Percentiles rank a stretch among this genome's conserved stretches.
phyloP scores from a whole-genome alignment of 371 early-diverging fungal genomes.

The Phascolomyces articulosus region DNA sequence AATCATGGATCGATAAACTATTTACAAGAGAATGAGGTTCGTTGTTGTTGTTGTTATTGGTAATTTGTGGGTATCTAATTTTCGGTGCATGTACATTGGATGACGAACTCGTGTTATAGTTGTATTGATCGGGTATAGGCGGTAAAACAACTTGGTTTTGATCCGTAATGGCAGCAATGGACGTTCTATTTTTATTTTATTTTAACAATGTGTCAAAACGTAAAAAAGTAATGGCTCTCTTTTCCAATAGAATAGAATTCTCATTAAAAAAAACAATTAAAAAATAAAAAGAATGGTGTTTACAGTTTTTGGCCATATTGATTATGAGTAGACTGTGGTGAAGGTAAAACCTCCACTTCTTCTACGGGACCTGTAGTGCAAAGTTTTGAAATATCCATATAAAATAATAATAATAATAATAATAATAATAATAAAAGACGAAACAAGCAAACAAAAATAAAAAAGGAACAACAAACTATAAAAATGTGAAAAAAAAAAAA shows the following conservation, averaged over 20 bases:
- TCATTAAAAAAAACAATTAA: too few species aligned
- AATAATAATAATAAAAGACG: too few species aligned
- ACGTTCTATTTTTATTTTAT: not conserved
- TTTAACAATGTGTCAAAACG: not conserved
- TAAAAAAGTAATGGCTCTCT: too few species aligned
- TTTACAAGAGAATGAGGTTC: conserved; percentile 1
- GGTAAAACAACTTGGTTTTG: not conserved
- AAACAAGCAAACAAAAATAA: not conserved
- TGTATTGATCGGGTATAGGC: not conserved
- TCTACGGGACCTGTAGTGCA: conserved; percentile 1
- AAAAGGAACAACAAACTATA: not conserved
- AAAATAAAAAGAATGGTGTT: not conserved
- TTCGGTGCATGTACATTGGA: conserved; percentile 6
- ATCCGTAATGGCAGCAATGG: not conserved
- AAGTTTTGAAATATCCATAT: conserved; percentile 12
- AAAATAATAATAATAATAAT: not conserved
- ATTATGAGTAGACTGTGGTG: not conserved
- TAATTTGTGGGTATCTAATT: conserved; percentile 4
- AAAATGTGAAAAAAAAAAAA: not conserved
- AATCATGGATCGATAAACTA: conserved; percentile 2
- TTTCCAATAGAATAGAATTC: too few species aligned
- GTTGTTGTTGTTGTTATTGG: not conserved
- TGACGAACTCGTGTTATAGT: not conserved
- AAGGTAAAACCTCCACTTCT: not conserved
- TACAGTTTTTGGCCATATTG: not conserved